These are phyloP conservation scores for Solanum raphanifolium DNA, from an alignment of 257 asterid genomes.

Conservation along the genomic window DNA sequence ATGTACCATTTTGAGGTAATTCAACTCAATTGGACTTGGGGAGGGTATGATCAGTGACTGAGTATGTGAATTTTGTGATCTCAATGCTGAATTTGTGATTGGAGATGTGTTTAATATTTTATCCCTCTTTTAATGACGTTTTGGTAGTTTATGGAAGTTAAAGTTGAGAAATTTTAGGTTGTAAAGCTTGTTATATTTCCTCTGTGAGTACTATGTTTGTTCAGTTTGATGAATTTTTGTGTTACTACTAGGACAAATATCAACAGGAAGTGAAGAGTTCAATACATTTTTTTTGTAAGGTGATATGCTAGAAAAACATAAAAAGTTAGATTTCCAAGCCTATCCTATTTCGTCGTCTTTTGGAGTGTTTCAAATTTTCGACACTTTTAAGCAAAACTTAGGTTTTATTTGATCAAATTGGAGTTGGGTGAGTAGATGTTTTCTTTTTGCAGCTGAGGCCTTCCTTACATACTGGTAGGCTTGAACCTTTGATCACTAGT, in stretches of 20 bases:
- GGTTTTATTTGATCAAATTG: not conserved
- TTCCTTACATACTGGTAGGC: not conserved
- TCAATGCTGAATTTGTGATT: not conserved
- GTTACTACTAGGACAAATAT: not conserved
- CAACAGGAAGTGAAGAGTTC: not conserved
- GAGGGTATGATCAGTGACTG: constrained; percentile 4
- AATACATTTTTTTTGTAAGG: not conserved
- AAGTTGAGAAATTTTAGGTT: not conserved
- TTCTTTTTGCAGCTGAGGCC: not conserved
- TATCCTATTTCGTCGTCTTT: not conserved
- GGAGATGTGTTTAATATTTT: not conserved
- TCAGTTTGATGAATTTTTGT: not conserved
- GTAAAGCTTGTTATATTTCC: not conserved
- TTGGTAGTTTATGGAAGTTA: not conserved
- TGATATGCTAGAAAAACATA: not conserved
- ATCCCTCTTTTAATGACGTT: not conserved
- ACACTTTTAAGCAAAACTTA: not conserved
- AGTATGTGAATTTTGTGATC: not conserved
- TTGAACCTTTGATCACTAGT: not conserved
- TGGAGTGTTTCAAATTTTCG: not conserved
- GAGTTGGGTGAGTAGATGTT: not conserved
- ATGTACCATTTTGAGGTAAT: not conserved
- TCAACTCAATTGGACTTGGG: not conserved
- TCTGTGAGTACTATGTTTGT: not conserved
- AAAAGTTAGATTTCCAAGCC: not conserved